Evolutionary conservation across 306 rosid species (phyloP).

Genomic region (Trifolium pratense): DNA sequence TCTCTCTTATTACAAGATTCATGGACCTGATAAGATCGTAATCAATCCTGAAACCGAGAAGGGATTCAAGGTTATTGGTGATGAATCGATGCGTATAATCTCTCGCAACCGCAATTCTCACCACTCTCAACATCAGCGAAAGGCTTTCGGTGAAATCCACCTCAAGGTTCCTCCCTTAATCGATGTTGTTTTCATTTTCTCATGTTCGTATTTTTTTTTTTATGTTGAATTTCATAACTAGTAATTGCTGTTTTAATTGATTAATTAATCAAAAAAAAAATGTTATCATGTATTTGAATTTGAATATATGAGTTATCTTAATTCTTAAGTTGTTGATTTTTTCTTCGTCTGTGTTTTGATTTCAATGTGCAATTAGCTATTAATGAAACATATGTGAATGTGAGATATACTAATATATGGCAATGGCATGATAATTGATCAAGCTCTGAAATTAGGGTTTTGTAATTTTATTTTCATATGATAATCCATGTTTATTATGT

Average conservation of each 20-base stretch:
- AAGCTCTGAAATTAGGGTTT: background rate
- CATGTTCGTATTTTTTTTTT: background rate
- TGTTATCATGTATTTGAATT: background rate
- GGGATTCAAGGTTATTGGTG: slow-evolving; percentile 87
- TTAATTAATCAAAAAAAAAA: background rate
- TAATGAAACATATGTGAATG: background rate
- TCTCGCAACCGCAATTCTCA: slow-evolving; percentile 50
- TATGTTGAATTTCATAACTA: background rate
- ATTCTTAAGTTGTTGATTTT: background rate
- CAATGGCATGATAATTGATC: background rate
- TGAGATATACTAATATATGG: background rate
- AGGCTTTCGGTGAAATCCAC: slow-evolving; percentile 63
- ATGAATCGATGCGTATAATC: slow-evolving; percentile 69
- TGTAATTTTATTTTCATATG: background rate
- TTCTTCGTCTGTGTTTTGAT: background rate
- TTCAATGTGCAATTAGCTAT: background rate
- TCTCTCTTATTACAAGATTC: slow-evolving; percentile 87
- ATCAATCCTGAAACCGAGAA: slow-evolving; percentile 84
- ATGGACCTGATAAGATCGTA: slow-evolving; percentile 79
- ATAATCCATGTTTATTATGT: background rate
- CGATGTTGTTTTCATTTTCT: background rate
- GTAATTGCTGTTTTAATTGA: slow-evolving; percentile 2
- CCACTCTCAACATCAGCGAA: slow-evolving; percentile 26
- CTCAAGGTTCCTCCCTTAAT: slow-evolving; percentile 42
- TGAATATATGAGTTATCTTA: slow-evolving; percentile 1